These are phyloP conservation scores for Astraeus odoratus DNA, from an alignment of 768 basidiomycete genomes.

Conservation along the genomic window DNA sequence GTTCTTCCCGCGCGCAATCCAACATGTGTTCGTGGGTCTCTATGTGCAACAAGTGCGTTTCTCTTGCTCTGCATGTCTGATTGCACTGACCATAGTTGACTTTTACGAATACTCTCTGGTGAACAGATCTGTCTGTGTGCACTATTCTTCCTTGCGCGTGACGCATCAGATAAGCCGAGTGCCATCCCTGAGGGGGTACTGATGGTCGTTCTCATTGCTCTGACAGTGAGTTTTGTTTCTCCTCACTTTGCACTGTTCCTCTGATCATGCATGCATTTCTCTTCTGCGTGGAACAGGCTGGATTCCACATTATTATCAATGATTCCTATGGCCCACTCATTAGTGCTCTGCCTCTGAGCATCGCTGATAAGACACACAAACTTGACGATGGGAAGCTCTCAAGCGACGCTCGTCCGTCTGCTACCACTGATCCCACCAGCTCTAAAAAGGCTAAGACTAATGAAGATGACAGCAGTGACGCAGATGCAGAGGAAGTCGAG, in stretches of 20 bases:
- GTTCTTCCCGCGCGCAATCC: conserved; percentile 93
- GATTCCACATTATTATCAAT: conserved; percentile 68
- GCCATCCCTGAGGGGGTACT: conserved; percentile 71
- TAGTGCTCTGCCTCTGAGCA: conserved; percentile 66
- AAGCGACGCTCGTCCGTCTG: background rate
- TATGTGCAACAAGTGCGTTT: conserved; percentile 71
- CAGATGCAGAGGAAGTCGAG: conserved; percentile 3
- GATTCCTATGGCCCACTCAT: conserved; percentile 78
- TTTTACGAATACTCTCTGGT: too few species aligned
- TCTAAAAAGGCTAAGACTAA: background rate
- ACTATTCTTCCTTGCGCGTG: conserved; percentile 81
- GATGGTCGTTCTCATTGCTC: conserved; percentile 76
- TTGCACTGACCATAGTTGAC: background rate
- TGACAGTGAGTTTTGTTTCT: conserved; percentile 54
- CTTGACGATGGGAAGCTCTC: conserved; percentile 6
- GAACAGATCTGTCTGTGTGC: conserved; percentile 60
- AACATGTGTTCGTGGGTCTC: conserved; percentile 89
- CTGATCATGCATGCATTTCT: too few species aligned
- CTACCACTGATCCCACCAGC: background rate
- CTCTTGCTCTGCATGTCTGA: background rate
- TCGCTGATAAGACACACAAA: conserved; percentile 62
- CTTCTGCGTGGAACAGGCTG: too few species aligned
- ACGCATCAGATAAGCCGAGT: conserved; percentile 44
- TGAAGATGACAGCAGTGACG: conserved; percentile 8
- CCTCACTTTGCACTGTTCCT: background rate